Base-by-base conservation (phyloP, 2,329 filamentous ascomycete genomes). In the Neofusicoccum ribis region DNA sequence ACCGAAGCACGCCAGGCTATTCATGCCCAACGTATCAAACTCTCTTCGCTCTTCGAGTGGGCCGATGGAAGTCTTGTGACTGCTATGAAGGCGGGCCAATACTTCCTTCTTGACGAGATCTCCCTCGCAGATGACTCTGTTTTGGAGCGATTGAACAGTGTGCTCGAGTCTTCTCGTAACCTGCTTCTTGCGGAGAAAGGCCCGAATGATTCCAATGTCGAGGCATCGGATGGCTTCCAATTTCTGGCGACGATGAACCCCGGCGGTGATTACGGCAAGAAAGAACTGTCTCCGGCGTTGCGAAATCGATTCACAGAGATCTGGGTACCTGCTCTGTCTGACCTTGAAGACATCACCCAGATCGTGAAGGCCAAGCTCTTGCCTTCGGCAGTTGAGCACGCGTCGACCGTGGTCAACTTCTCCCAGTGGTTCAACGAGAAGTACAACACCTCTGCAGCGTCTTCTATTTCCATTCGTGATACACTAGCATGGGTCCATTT, bases 191-290 rank as follows among this genome's bases (percentile, higher is more conserved):
- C 96, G 0, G 95, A 99, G 76, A 99, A 98, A 78, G 96, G 95
- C 0, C 87, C 91, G 1, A 85, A 91, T 5, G 89, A 97, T 75
- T 93, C 93, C 0, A 88, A 91, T 68, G 85, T 99, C 31, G 85
- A 86, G 44, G 95, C 91, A 5, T 78, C 84, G 11, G 83, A 90
- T 46, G 91, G 90, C 0, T 99, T 98, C 77, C 93, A 99, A 72
- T 97, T 99, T 78, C 87, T 99, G 66, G 94, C 95, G 3, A 99
- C 95, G 0, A 99, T 99, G 95, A 99, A 99, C 70, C 95, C 95
- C 8, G 96, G 96, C 59, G 95, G 96, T 51, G 95, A 99, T 74
- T 99, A 98, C 76, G 95, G 95, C 69, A 99, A 99, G 80, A 92
- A 94, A 70, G 95, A 99, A 76, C 85, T 99, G 12, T 99, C 95